phyloP scores from a whole-genome alignment of 176 grass and related monocot species.

The Oryza brachyantha region DNA sequence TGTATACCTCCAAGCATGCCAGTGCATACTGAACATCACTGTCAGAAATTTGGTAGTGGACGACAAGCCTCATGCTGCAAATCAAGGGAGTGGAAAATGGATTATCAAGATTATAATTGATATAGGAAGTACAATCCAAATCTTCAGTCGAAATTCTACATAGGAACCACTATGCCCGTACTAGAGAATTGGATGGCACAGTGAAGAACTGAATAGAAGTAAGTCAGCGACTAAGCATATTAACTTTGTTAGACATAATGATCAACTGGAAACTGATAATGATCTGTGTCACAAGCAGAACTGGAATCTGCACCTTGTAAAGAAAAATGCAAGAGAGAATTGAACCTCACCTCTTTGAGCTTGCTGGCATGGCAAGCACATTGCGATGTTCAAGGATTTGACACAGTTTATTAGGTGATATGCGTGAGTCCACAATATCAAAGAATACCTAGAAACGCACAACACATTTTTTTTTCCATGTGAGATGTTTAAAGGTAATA shows the following conservation, averaged over 20 bases:
- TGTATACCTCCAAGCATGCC: slow-evolving; percentile 69
- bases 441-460: slow-evolving; percentile 55
- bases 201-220: neutral
- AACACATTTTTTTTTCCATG: neutral
- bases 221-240: neutral
- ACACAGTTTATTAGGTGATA: slow-evolving; percentile 64
- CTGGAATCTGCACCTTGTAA: neutral
- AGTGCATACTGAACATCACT: slow-evolving; percentile 70
- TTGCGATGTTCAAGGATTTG: slow-evolving; percentile 57
- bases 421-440: slow-evolving; percentile 49
- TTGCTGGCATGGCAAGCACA: slow-evolving; percentile 80
- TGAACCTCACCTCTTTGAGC: slow-evolving; percentile 55
- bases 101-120: neutral
- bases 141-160: neutral
- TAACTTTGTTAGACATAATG: neutral
- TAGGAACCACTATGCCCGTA: neutral
- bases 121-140: neutral
- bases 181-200: neutral
- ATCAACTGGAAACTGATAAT: neutral
- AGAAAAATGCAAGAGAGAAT: neutral
- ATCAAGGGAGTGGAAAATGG: neutral
- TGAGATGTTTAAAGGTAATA: neutral
- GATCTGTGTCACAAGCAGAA: neutral
- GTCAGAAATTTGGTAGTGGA: slow-evolving; percentile 94
- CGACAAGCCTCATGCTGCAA: slow-evolving; percentile 80